Percentiles rank a stretch among this genome's conserved stretches.
Conservation (phyloP, 2,329 filamentous ascomycete genomes). For the Pseudocercospora eumusae region DNA sequence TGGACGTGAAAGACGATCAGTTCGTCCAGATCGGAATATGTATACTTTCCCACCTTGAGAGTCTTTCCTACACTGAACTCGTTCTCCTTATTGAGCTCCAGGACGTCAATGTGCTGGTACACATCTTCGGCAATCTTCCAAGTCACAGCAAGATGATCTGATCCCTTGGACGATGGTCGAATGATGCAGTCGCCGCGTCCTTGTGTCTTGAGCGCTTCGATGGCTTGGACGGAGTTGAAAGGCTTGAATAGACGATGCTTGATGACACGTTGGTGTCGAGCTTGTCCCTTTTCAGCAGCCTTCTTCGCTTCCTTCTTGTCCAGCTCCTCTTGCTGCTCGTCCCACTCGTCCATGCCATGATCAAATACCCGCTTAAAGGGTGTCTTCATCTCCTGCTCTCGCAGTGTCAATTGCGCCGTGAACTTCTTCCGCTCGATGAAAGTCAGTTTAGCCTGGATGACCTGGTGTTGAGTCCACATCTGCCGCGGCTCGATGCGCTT, state of each 20-base stretch:
- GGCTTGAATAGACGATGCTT: slow-evolving; percentile 96
- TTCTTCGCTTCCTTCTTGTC: slow-evolving; percentile 78
- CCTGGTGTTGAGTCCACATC: slow-evolving; percentile 77
- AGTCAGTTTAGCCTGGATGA: slow-evolving; percentile 81
- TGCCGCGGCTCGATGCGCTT: slow-evolving; percentile 54
- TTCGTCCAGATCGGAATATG: slow-evolving; percentile 94
- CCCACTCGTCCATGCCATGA: slow-evolving; percentile 73
- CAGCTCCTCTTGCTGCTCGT: slow-evolving; percentile 62
- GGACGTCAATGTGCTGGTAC: slow-evolving; percentile 97
- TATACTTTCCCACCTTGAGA: slow-evolving; percentile 85
- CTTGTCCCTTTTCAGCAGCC: slow-evolving; percentile 76
- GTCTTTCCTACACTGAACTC: slow-evolving; percentile 90
- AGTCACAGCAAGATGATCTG: slow-evolving; percentile 91
- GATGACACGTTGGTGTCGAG: slow-evolving; percentile 88
- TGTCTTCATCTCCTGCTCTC: slow-evolving; percentile 75
- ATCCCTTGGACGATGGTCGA: slow-evolving; percentile 89
- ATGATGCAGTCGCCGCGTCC: slow-evolving; percentile 89
- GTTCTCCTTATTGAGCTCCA: slow-evolving; percentile 95
- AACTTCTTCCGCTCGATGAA: slow-evolving; percentile 87
- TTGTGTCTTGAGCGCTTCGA: slow-evolving; percentile 88
- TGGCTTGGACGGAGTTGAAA: slow-evolving; percentile 88
- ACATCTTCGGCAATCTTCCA: slow-evolving; percentile 97
- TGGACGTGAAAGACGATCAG: slow-evolving; percentile 96
- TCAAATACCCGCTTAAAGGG: slow-evolving; percentile 71
- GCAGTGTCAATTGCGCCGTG: slow-evolving; percentile 76